These are phyloP conservation scores for Lactarius indigo DNA, from an alignment of 768 basidiomycete genomes.

Conservation along the genomic window DNA sequence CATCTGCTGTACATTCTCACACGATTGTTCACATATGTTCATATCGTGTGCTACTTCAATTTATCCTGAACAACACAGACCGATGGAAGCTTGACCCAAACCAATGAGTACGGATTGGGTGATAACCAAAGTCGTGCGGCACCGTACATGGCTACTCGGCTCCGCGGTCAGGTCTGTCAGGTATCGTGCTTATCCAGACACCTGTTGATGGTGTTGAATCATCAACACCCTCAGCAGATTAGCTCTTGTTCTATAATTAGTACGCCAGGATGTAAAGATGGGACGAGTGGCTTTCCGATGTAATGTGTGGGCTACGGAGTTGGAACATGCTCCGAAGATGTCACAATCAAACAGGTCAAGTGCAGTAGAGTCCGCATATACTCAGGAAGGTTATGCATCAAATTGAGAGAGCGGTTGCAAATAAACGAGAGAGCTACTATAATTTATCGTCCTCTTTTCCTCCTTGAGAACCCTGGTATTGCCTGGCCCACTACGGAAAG, in stretches of 20 bases:
- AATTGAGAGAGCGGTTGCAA: not conserved
- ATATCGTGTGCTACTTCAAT: not conserved
- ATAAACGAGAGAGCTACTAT: constrained; percentile 8
- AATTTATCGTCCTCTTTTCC: constrained; percentile 18
- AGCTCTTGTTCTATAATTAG: not conserved
- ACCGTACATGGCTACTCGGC: not conserved
- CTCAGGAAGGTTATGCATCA: not conserved
- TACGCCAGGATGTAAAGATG: not conserved
- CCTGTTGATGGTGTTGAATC: not conserved
- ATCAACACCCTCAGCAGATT: not conserved
- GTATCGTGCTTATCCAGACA: not conserved
- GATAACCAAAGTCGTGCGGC: not conserved
- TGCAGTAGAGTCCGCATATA: not conserved
- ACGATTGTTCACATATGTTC: constrained; percentile 13
- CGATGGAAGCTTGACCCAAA: not conserved
- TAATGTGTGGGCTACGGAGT: not conserved
- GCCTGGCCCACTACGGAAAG: constrained; percentile 23
- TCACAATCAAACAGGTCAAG: not conserved
- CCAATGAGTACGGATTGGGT: not conserved
- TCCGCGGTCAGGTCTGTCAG: not conserved
- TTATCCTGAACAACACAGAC: not conserved
- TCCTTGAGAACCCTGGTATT: constrained; percentile 17
- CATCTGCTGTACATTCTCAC: not conserved
- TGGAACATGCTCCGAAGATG: not conserved
- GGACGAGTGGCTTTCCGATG: not conserved